Evolutionary conservation across 2,329 filamentous ascomycete genomes (phyloP).

Genomic region (Scedosporium minutisporum): DNA sequence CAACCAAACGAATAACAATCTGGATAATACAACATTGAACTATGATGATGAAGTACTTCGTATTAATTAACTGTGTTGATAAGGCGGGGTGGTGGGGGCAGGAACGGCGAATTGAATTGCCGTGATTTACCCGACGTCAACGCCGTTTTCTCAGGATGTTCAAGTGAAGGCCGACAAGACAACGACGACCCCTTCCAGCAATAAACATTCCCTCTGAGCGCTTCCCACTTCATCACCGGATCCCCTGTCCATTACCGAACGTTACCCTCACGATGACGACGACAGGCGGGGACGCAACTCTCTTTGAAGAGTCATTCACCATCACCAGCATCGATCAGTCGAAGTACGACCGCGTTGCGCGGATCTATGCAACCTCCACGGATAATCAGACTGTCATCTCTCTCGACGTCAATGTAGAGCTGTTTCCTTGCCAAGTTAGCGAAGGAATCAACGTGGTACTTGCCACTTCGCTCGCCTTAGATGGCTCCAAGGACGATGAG

Average conservation of each 20-base stretch:
- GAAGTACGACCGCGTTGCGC: slow-evolving; percentile 93
- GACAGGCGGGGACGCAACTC: slow-evolving; percentile 71
- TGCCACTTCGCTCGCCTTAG: slow-evolving; percentile 75
- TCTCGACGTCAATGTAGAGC: slow-evolving; percentile 89
- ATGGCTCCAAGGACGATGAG: slow-evolving; percentile 69
- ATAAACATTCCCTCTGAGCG: too few relatives aligned
- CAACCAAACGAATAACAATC: too few relatives aligned
- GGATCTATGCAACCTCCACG: slow-evolving; percentile 65
- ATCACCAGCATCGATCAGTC: slow-evolving; percentile 68
- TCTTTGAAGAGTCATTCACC: slow-evolving; percentile 88
- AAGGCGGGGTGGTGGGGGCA: too few relatives aligned
- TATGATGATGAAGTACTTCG: too few relatives aligned
- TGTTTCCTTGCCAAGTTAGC: slow-evolving; percentile 66
- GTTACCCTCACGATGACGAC: slow-evolving; percentile 28
- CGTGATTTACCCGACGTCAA: not conserved
- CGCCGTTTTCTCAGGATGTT: too few relatives aligned
- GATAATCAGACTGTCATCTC: slow-evolving; percentile 69
- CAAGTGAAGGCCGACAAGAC: too few relatives aligned
- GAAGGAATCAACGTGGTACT: slow-evolving; percentile 75
- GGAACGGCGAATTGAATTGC: not conserved
- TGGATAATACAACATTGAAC: too few relatives aligned
- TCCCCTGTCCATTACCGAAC: too few relatives aligned
- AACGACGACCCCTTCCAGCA: too few relatives aligned
- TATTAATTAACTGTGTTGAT: too few relatives aligned
- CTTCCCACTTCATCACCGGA: too few relatives aligned